Conservation (phyloP, 169 alveolate genomes). For the Cryptosporidium ryanae region DNA sequence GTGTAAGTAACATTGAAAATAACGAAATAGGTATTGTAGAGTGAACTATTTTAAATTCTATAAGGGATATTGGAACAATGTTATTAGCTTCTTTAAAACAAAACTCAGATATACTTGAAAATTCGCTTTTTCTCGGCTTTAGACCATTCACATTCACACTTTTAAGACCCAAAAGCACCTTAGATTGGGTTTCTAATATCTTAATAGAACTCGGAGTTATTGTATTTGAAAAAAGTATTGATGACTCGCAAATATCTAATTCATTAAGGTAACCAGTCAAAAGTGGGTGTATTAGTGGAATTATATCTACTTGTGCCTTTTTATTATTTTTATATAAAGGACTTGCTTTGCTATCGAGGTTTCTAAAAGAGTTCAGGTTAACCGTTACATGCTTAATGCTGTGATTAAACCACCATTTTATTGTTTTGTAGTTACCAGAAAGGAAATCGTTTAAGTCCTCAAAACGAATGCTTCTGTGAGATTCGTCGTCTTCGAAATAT, state of each 20-base stretch:
- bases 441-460: conserved; percentile 1
- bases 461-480: conserved; percentile 15
- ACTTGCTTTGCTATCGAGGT: not conserved
- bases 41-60: conserved; percentile 35
- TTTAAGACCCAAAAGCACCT: conserved; percentile 60
- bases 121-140: conserved; percentile 24
- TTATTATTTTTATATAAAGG: not conserved
- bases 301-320: not conserved
- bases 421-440: not conserved
- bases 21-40: conserved; percentile 56
- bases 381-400: conserved; percentile 37
- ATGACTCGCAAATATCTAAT: not conserved
- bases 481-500: conserved; percentile 8
- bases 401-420: conserved; percentile 73
- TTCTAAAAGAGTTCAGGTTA: not conserved
- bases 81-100: conserved; percentile 58
- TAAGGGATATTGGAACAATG: conserved; percentile 53
- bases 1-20: conserved; percentile 56
- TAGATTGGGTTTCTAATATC: not conserved
- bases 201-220: not conserved
- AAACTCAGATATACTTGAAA: conserved; percentile 56
- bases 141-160: conserved; percentile 15
- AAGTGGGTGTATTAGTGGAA: conserved; percentile 58
- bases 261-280: conserved; percentile 41
- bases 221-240: not conserved